Evolutionary conservation across 225 moss, liverwort and hornwort genomes (phyloP).

Genomic region (Neckera pumila): DNA sequence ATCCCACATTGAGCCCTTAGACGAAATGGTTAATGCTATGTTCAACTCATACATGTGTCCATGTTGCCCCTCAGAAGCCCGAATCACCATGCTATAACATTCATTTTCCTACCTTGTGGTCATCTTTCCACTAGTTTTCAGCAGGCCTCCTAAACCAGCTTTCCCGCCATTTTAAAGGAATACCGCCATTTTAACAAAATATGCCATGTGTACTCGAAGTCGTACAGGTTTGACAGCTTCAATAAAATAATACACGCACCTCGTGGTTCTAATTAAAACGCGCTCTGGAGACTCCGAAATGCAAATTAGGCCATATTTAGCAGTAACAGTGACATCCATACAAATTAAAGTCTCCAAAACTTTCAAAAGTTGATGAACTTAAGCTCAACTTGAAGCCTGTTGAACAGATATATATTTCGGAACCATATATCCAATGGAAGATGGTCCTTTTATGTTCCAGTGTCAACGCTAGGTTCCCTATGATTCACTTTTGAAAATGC

Average conservation of each 20-base stretch:
- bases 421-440: neutral
- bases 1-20: too few relatives aligned
- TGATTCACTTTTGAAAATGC: neutral
- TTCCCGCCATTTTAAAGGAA: too few relatives aligned
- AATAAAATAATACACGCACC: neutral
- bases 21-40: too few relatives aligned
- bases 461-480: neutral
- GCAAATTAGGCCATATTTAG: neutral
- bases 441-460: neutral
- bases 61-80: too few relatives aligned
- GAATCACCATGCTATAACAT: too few relatives aligned
- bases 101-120: too few relatives aligned
- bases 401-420: neutral
- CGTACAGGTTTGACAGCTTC: neutral
- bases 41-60: too few relatives aligned
- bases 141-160: too few relatives aligned
- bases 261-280: neutral
- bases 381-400: neutral
- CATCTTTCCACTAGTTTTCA: too few relatives aligned
- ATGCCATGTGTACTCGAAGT: neutral
- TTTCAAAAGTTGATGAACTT: neutral
- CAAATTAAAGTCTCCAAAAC: neutral
- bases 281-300: neutral
- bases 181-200: too few relatives aligned
- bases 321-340: neutral